Percentiles rank a stretch among this genome's conserved stretches.
Conservation (phyloP, 1,284 basidiomycete species). For the Phylloporus sp. region DNA sequence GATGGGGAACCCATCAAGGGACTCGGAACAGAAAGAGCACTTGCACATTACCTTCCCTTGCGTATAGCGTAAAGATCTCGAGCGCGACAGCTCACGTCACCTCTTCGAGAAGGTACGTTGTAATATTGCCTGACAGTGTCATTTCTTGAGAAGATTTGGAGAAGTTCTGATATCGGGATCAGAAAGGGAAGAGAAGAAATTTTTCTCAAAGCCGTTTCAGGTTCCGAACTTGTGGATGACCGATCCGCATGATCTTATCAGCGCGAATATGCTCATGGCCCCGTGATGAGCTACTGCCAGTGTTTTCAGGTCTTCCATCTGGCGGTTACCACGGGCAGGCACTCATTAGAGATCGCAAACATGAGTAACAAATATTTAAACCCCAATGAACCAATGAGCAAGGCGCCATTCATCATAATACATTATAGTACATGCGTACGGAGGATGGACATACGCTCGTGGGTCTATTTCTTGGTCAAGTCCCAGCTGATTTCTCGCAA, state of each 20-base stretch:
- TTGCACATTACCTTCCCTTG: neutral
- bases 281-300: neutral
- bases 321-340: neutral
- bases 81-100: slow-evolving; percentile 11
- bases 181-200: slow-evolving; percentile 5
- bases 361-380: neutral
- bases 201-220: slow-evolving; percentile 18
- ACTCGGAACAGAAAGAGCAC: neutral
- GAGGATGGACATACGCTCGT: neutral
- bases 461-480: neutral
- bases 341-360: neutral
- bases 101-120: neutral
- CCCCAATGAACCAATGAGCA: neutral
- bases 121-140: neutral
- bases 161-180: slow-evolving; percentile 4
- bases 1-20: neutral
- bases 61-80: slow-evolving; percentile 6
- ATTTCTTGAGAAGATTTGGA: neutral
- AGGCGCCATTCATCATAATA: too few relatives aligned
- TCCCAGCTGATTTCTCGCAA: neutral
- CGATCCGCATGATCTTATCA: slow-evolving; percentile 2
- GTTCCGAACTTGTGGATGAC: neutral
- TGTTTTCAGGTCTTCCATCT: slow-evolving; percentile 1
- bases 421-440: too few relatives aligned
- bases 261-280: neutral